Evolutionary conservation across 1,139 yeast genomes (phyloP).

Genomic region (Suzukiozyma palmioleophila): DNA sequence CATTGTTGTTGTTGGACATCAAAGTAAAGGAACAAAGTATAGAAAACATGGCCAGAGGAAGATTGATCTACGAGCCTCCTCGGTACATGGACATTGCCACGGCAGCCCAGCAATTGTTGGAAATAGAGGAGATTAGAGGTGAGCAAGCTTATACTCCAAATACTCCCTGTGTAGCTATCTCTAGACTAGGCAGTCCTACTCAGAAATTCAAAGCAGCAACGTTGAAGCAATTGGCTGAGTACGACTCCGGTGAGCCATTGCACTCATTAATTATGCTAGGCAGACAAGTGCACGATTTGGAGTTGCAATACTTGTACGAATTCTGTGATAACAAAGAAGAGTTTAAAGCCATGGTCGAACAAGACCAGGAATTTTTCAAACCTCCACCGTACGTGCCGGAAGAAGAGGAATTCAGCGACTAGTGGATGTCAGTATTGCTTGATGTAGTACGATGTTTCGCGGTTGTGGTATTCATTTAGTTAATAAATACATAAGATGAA

Average conservation of each 20-base stretch:
- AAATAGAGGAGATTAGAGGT: constrained; percentile 72
- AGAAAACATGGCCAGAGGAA: constrained; percentile 91
- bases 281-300: constrained; percentile 90
- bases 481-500: too few relatives aligned
- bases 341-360: constrained; percentile 54
- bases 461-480: too few relatives aligned
- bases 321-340: constrained; percentile 65
- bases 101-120: constrained; percentile 83
- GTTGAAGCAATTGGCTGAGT: constrained; percentile 63
- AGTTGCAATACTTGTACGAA: constrained; percentile 76
- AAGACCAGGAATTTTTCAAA: constrained; percentile 75
- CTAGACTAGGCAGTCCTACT: constrained; percentile 82
- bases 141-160: constrained; percentile 76
- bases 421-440: not conserved
- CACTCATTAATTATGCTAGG: constrained; percentile 91
- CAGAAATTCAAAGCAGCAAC: constrained; percentile 87
- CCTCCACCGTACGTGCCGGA: constrained; percentile 48
- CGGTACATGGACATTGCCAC: constrained; percentile 91
- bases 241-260: constrained; percentile 91
- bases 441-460: not conserved
- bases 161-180: constrained; percentile 92
- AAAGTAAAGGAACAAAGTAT: constrained; percentile 95
- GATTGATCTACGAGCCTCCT: constrained; percentile 92
- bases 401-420: constrained; percentile 24
- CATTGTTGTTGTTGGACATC: constrained; percentile 81